Evolutionary conservation across 2,329 filamentous ascomycete species (phyloP).

Genomic region (Pseudocercospora crystallina): DNA sequence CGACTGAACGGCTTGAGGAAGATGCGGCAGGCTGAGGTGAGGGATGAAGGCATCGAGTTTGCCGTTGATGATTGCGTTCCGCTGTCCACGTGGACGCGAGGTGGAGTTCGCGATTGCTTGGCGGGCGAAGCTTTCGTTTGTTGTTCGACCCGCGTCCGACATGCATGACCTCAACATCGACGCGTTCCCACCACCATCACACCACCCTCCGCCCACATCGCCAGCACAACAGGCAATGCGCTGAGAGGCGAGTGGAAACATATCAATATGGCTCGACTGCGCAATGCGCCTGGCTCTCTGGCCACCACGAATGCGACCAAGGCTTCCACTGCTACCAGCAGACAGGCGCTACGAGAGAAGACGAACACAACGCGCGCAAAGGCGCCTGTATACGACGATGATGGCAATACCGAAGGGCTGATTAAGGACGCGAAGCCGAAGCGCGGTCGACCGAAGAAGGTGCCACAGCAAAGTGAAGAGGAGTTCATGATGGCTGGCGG

Average conservation of each 20-base stretch:
- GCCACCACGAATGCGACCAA: slow-evolving; percentile 12
- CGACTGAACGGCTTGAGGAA: no score
- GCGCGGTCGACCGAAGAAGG: slow-evolving; percentile 23
- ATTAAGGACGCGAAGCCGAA: slow-evolving; percentile 29
- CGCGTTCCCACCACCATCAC: slow-evolving; percentile 1
- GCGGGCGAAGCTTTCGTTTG: slow-evolving; percentile 1
- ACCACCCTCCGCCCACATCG: background rate
- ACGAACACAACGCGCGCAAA: slow-evolving; percentile 29
- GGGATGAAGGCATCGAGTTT: no score
- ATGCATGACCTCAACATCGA: slow-evolving; percentile 10
- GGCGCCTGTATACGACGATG: slow-evolving; percentile 25
- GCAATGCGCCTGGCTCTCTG: slow-evolving; percentile 25
- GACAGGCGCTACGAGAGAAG: slow-evolving; percentile 32
- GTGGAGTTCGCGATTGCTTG: background rate
- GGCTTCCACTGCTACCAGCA: slow-evolving; percentile 16
- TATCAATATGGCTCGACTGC: slow-evolving; percentile 29
- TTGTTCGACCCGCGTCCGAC: slow-evolving; percentile 12
- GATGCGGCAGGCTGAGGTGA: no score
- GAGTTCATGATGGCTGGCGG: slow-evolving; percentile 33
- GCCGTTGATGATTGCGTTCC: no score
- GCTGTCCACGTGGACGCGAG: background rate
- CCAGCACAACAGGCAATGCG: background rate
- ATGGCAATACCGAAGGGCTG: slow-evolving; percentile 28
- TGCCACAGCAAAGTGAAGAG: slow-evolving; percentile 18
- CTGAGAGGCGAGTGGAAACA: slow-evolving; percentile 1